A percentile compares a stretch with the other conserved stretches of the same genome.
phyloP scores from a whole-genome alignment of 306 rosid genomes.

The Prosopis cineraria region DNA sequence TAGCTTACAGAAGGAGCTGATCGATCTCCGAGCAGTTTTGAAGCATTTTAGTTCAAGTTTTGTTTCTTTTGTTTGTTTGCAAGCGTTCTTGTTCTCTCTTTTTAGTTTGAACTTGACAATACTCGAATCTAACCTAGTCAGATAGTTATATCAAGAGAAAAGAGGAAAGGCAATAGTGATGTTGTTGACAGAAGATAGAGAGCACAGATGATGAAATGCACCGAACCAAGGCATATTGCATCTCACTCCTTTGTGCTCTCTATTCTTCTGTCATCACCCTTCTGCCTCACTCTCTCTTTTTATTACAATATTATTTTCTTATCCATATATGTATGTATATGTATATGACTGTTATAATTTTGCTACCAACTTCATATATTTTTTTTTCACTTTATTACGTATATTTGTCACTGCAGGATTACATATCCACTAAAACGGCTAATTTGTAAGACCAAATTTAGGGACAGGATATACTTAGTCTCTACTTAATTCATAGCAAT shows the following conservation, averaged over 20 bases:
- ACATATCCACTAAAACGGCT: not conserved
- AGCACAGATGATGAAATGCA: constrained; percentile 78
- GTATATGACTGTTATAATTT: not conserved
- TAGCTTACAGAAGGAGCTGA: too few species aligned
- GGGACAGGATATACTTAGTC: not conserved
- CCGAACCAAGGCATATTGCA: constrained; percentile 33
- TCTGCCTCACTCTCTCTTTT: not conserved
- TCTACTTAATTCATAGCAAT: not conserved
- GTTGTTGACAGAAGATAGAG: constrained; percentile 92
- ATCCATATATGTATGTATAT: not conserved
- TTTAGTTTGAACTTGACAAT: too few species aligned
- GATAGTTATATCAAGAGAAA: too few species aligned
- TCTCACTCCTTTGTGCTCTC: constrained; percentile 87
- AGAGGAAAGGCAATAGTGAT: constrained; percentile 37
- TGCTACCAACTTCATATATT: not conserved
- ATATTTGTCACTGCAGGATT: not conserved
- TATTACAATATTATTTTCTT: not conserved
- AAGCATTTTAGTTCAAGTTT: not conserved
- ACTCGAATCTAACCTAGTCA: too few species aligned
- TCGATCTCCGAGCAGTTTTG: not conserved
- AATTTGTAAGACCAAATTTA: not conserved
- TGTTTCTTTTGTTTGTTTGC: too few species aligned
- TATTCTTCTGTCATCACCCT: constrained; percentile 70
- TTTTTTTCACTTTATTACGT: not conserved
- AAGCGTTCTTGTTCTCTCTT: too few species aligned